Conservation (phyloP, 352 stramenopile species). For the Phytophthora citricola region DNA sequence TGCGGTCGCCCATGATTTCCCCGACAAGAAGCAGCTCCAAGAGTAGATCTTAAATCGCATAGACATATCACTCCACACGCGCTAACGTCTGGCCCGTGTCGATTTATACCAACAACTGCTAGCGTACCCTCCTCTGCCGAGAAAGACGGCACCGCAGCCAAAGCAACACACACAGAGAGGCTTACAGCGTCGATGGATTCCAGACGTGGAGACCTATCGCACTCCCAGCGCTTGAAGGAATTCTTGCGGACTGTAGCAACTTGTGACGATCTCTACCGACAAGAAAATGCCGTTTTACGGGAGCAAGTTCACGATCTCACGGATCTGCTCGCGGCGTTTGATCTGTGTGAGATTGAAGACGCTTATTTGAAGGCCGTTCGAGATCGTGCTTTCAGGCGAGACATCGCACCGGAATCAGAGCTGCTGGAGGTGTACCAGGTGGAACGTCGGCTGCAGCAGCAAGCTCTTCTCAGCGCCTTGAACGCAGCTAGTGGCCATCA, state of each 20-base stretch:
- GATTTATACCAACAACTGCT: slow-evolving; percentile 1
- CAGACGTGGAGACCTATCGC: background rate
- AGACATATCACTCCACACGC: slow-evolving; percentile 4
- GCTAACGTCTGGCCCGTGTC: slow-evolving; percentile 5
- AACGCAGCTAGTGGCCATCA: background rate
- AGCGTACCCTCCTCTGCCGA: slow-evolving; percentile 7
- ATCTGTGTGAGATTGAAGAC: slow-evolving; percentile 34
- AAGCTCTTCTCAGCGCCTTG: slow-evolving; percentile 7
- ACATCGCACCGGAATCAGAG: slow-evolving; percentile 23
- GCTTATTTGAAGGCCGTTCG: slow-evolving; percentile 24
- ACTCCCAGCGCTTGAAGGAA: slow-evolving; percentile 3
- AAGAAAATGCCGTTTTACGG: slow-evolving; percentile 26
- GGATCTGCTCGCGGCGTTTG: slow-evolving; percentile 35
- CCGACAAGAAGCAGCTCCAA: slow-evolving; percentile 49
- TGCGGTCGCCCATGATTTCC: slow-evolving; percentile 64
- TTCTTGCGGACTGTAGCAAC: slow-evolving; percentile 13
- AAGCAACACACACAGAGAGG: background rate
- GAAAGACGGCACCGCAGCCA: background rate
- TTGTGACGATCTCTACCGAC: slow-evolving; percentile 15
- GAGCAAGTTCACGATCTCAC: slow-evolving; percentile 37
- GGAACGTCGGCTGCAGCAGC: slow-evolving; percentile 20
- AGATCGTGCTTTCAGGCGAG: slow-evolving; percentile 35
- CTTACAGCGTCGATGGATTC: slow-evolving; percentile 5
- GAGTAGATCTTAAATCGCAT: slow-evolving; percentile 21
- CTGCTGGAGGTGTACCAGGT: slow-evolving; percentile 15